Evolutionary conservation across 768 basidiomycete species (phyloP).

Genomic region (Boletus edulis): DNA sequence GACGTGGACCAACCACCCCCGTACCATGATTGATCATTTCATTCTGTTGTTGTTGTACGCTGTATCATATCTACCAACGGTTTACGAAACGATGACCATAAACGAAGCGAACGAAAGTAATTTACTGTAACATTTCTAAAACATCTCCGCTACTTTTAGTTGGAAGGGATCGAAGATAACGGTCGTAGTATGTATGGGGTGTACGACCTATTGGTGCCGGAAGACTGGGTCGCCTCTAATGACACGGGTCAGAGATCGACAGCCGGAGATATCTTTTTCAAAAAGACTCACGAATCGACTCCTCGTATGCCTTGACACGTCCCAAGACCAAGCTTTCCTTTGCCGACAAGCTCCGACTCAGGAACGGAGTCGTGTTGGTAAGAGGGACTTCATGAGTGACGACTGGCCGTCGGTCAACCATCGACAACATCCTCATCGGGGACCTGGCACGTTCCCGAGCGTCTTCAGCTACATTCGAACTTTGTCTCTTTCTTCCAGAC

Average conservation of each 20-base stretch:
- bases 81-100: neutral
- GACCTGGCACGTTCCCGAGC: slow-evolving; percentile 8
- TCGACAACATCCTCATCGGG: slow-evolving; percentile 9
- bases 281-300: slow-evolving; percentile 17
- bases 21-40: slow-evolving; percentile 10
- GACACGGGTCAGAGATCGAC: neutral
- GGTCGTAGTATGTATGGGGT: slow-evolving; percentile 42
- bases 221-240: neutral
- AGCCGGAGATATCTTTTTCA: neutral
- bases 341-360: neutral
- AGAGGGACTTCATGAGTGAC: neutral
- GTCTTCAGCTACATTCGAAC: slow-evolving; percentile 4
- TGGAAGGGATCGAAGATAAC: slow-evolving; percentile 28
- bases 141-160: too few species aligned
- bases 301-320: slow-evolving; percentile 28
- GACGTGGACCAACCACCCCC: slow-evolving; percentile 20
- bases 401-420: slow-evolving; percentile 12
- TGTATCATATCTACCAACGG: slow-evolving; percentile 5
- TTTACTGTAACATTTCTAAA: neutral
- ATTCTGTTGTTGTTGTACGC: neutral
- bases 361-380: neutral
- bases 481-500: slow-evolving; percentile 15
- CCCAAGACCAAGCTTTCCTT: slow-evolving; percentile 31
- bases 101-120: neutral
- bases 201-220: neutral